Evolutionary conservation across 805 yeast species (phyloP).

Genomic region (Isabelozyma rhagii): DNA sequence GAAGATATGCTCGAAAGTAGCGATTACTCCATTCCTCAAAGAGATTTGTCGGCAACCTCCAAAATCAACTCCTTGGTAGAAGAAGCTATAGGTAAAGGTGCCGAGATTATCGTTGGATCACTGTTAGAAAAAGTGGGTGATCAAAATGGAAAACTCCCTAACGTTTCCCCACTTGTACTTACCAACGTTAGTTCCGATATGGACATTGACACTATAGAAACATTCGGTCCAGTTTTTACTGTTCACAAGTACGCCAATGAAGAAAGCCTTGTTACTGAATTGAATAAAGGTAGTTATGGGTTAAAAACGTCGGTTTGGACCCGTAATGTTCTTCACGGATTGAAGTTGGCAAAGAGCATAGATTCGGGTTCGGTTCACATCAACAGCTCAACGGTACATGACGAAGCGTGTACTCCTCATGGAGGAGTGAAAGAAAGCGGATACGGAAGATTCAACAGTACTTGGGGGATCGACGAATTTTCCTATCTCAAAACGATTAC

Average conservation of each 20-base stretch:
- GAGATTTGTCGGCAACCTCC: slow-evolving; percentile 21
- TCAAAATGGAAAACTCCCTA: background rate
- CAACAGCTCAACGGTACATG: slow-evolving; percentile 29
- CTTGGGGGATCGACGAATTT: slow-evolving; percentile 46
- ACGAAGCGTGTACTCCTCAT: slow-evolving; percentile 39
- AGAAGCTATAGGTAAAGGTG: slow-evolving; percentile 39
- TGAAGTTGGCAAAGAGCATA: slow-evolving; percentile 28
- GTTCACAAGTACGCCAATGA: slow-evolving; percentile 22
- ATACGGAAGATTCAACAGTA: slow-evolving; percentile 33
- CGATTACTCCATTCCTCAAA: slow-evolving; percentile 22
- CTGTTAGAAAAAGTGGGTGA: background rate
- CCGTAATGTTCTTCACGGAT: slow-evolving; percentile 27
- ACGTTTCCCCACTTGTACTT: slow-evolving; percentile 28
- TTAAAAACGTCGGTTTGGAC: slow-evolving; percentile 44
- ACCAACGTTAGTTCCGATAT: slow-evolving; percentile 24
- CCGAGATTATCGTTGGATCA: slow-evolving; percentile 23
- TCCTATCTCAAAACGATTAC: slow-evolving; percentile 35
- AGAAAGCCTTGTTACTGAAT: slow-evolving; percentile 10
- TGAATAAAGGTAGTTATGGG: slow-evolving; percentile 32
- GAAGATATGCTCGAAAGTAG: slow-evolving; percentile 9
- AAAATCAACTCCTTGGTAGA: slow-evolving; percentile 22
- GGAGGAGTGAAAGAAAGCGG: slow-evolving; percentile 44
- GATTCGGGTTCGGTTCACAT: slow-evolving; percentile 42
- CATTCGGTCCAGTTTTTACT: slow-evolving; percentile 43
- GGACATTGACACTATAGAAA: slow-evolving; percentile 29